These are phyloP conservation scores for Remersonia thermophila DNA, from an alignment of 2,329 filamentous ascomycete species.

Conservation along the genomic window DNA sequence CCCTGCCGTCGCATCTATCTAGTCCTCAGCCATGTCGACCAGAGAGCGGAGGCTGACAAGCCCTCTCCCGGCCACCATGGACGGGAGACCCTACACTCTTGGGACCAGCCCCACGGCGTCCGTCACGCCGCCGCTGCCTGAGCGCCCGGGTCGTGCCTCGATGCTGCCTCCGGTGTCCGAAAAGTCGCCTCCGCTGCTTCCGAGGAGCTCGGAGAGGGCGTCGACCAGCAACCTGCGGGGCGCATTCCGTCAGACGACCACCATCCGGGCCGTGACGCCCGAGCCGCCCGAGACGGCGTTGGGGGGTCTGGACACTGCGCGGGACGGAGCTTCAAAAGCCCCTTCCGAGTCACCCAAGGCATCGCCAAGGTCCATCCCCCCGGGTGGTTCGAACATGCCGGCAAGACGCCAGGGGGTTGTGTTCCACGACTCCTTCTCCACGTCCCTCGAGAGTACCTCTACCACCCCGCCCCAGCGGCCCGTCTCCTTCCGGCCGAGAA, in stretches of 20 bases:
- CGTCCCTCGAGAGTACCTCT: constrained; percentile 35
- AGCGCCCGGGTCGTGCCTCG: constrained; percentile 10
- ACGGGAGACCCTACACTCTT: constrained; percentile 19
- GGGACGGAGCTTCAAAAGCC: background rate
- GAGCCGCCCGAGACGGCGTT: constrained; percentile 34
- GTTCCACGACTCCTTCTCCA: constrained; percentile 44
- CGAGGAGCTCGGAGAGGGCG: constrained; percentile 16
- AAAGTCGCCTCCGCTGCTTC: constrained; percentile 10
- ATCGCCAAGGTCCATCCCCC: constrained; percentile 35
- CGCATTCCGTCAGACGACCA: constrained; percentile 21
- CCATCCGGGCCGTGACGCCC: constrained; percentile 55
- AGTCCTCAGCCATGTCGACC: constrained; percentile 4
- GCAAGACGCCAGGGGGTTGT: constrained; percentile 44
- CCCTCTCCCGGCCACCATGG: constrained; percentile 17
- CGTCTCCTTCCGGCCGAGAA: constrained; percentile 37
- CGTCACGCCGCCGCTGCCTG: constrained; percentile 12
- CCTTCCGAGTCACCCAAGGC: constrained; percentile 29
- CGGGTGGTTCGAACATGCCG: constrained; percentile 11
- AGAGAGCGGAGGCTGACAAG: constrained; percentile 11
- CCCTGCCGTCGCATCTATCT: background rate
- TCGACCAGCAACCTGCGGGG: constrained; percentile 19
- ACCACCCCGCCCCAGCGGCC: constrained; percentile 30
- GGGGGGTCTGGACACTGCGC: constrained; percentile 14
- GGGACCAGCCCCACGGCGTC: constrained; percentile 14
- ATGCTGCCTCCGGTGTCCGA: constrained; percentile 19